phyloP scores from a whole-genome alignment of 106 monocot genomes.

The Dendrobium catenatum region DNA sequence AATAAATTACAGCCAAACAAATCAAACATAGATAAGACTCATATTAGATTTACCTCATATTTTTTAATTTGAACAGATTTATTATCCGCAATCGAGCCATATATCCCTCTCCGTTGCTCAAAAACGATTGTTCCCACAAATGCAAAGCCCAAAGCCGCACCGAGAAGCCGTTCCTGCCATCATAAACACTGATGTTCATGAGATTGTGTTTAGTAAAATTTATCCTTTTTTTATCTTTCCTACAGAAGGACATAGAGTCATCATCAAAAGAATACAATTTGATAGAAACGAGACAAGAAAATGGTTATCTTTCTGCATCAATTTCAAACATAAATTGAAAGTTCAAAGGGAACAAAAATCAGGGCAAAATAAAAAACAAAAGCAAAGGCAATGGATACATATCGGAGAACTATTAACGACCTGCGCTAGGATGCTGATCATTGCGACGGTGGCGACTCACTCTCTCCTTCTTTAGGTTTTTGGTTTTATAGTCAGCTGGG shows the following conservation, averaged over 20 bases:
- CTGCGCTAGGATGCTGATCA: conserved; percentile 53
- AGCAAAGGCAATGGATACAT: neutral
- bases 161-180: conserved; percentile 59
- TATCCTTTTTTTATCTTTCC: neutral
- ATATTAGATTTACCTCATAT: conserved; percentile 8
- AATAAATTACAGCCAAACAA: neutral
- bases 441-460: conserved; percentile 3
- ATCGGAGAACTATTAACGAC: conserved; percentile 2
- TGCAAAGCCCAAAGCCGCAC: conserved; percentile 37
- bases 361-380: neutral
- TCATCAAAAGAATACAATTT: neutral
- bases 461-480: neutral
- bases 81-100: conserved; percentile 29
- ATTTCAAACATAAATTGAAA: neutral
- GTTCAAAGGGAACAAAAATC: conserved; percentile 1
- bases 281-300: neutral
- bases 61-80: neutral
- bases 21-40: neutral
- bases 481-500: neutral
- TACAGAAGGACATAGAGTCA: neutral
- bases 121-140: conserved; percentile 36
- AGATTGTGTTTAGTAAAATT: neutral
- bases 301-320: neutral
- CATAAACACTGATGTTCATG: neutral
- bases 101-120: conserved; percentile 45